phyloP scores from a whole-genome alignment of 768 basidiomycete genomes.

The Leccinellum luteum region DNA sequence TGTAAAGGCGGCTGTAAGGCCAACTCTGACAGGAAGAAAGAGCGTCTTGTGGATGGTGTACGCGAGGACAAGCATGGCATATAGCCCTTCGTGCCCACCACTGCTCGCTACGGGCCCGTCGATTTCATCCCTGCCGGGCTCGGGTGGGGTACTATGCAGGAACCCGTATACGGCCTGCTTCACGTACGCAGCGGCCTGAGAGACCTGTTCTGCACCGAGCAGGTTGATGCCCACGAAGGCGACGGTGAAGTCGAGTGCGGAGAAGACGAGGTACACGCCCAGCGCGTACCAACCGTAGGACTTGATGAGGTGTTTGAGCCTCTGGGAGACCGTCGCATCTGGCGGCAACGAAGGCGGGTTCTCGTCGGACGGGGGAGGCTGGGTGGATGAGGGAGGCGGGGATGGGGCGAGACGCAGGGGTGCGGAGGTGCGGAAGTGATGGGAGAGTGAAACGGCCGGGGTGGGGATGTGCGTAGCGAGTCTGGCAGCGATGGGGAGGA shows the following conservation, averaged over 20 bases:
- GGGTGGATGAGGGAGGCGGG: constrained; percentile 26
- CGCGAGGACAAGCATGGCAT: constrained; percentile 90
- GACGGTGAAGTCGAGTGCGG: constrained; percentile 77
- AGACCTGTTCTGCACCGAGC: constrained; percentile 88
- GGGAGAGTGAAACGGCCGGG: constrained; percentile 27
- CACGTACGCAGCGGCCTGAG: constrained; percentile 56
- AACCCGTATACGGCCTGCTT: constrained; percentile 48
- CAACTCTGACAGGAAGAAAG: constrained; percentile 85
- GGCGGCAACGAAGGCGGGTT: constrained; percentile 37
- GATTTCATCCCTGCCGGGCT: constrained; percentile 66
- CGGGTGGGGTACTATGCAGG: constrained; percentile 52
- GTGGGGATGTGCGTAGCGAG: constrained; percentile 26
- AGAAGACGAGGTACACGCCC: constrained; percentile 79
- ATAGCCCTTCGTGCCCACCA: constrained; percentile 69
- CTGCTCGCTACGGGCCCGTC: constrained; percentile 38
- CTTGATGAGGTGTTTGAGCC: constrained; percentile 80
- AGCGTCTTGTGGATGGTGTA: constrained; percentile 96
- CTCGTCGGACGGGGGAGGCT: constrained; percentile 10
- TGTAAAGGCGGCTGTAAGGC: constrained; percentile 82
- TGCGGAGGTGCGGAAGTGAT: constrained; percentile 49
- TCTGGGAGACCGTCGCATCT: constrained; percentile 59
- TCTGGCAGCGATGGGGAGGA: constrained; percentile 49
- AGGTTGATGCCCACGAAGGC: constrained; percentile 83
- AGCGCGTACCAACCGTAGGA: constrained; percentile 96
- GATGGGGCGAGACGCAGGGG: constrained; percentile 39